A percentile compares a stretch with the other conserved stretches of the same genome.
phyloP scores from a whole-genome alignment of 2,329 filamentous ascomycete species.

The Ophiocordyceps robertsii region DNA sequence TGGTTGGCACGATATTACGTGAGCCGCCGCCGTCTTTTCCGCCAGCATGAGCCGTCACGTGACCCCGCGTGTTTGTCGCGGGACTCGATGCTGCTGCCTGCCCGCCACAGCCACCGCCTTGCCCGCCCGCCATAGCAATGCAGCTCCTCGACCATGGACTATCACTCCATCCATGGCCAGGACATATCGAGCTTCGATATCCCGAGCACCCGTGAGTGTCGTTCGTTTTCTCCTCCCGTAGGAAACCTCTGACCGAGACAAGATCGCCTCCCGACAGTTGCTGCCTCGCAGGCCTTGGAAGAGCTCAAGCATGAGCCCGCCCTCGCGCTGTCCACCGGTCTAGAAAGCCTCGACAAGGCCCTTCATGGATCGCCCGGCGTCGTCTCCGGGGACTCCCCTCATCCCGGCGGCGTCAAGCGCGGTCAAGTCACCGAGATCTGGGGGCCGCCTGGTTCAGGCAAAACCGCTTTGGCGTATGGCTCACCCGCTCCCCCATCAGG shows the following conservation, averaged over 20 bases:
- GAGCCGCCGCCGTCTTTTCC: too few species aligned
- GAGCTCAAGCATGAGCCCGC: constrained; percentile 37
- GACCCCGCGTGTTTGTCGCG: not conserved
- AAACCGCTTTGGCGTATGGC: constrained; percentile 64
- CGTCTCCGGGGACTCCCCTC: constrained; percentile 5
- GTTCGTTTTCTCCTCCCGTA: not conserved
- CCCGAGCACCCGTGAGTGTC: constrained; percentile 32
- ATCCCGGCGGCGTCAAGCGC: constrained; percentile 47
- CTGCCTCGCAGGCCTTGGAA: constrained; percentile 58
- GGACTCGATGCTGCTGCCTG: not conserved
- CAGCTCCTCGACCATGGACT: constrained; percentile 31
- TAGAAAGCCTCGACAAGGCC: constrained; percentile 36
- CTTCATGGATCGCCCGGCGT: constrained; percentile 15
- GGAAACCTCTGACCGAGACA: constrained; percentile 15
- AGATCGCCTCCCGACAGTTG: constrained; percentile 67
- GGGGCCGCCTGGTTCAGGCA: constrained; percentile 76
- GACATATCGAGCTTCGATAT: constrained; percentile 49
- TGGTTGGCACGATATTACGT: too few species aligned
- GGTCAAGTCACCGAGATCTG: constrained; percentile 79
- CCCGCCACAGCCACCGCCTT: not conserved
- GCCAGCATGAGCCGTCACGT: too few species aligned
- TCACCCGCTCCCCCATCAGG: not conserved
- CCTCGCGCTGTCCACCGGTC: constrained; percentile 41
- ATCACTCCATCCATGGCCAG: constrained; percentile 44
- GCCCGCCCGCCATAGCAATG: not conserved